Evolutionary conservation across 805 yeast species (phyloP).

Genomic region (Torulaspora maleeae): DNA sequence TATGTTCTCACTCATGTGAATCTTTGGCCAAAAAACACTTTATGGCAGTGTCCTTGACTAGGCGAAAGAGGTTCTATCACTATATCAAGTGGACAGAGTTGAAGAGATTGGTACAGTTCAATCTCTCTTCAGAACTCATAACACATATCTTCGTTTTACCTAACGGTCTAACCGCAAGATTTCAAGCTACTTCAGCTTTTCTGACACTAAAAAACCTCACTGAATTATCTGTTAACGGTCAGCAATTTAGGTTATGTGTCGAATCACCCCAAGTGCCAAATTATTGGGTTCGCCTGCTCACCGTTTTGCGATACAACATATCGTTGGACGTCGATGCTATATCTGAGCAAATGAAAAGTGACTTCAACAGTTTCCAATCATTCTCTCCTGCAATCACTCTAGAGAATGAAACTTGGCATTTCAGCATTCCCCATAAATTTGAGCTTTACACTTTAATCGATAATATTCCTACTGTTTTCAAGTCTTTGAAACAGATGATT

Average conservation of each 20-base stretch:
- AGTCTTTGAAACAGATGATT: constrained; percentile 58
- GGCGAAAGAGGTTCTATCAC: constrained; percentile 14
- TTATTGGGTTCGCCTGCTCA: constrained; percentile 47
- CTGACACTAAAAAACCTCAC: constrained; percentile 20
- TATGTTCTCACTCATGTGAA: constrained; percentile 21
- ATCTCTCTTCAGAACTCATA: constrained; percentile 20
- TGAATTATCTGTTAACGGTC: constrained; percentile 28
- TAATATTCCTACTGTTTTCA: constrained; percentile 61
- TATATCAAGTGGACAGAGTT: constrained; percentile 23
- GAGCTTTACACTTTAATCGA: constrained; percentile 77
- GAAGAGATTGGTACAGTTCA: constrained; percentile 22
- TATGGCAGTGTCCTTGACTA: constrained; percentile 16
- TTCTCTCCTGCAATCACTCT: constrained; percentile 38
- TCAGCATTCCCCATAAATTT: constrained; percentile 67
- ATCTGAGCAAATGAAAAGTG: constrained; percentile 16
- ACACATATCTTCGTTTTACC: constrained; percentile 39
- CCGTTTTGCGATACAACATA: constrained; percentile 37
- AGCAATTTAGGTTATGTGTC: constrained; percentile 43
- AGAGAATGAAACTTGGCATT: constrained; percentile 42
- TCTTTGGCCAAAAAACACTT: constrained; percentile 31
- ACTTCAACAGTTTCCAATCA: constrained; percentile 14
- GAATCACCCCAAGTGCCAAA: constrained; percentile 48
- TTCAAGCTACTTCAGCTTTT: constrained; percentile 39
- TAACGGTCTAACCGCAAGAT: constrained; percentile 45
- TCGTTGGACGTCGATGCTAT: constrained; percentile 32